These are phyloP conservation scores for Diversispora eburnea DNA, from an alignment of 192 early-diverging fungal species.

Conservation along the genomic window DNA sequence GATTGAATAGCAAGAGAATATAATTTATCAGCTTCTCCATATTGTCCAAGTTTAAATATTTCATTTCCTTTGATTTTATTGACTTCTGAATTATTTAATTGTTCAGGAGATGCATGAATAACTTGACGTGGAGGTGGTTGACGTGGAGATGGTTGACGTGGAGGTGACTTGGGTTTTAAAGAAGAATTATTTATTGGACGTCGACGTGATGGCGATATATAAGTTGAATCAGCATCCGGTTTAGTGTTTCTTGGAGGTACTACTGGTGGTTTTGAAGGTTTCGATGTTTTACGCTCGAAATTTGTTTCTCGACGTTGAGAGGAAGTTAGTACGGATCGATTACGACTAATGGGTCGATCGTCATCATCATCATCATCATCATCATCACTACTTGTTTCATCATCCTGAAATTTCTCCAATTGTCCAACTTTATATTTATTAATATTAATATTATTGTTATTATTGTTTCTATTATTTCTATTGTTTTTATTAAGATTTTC, in stretches of 20 bases:
- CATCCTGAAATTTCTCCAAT: constrained; percentile 18
- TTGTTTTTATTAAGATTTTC: neutral
- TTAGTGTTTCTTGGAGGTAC: constrained; percentile 5
- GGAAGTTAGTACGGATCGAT: neutral
- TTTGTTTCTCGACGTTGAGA: neutral
- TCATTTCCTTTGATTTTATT: constrained; percentile 72
- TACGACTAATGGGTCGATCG: neutral
- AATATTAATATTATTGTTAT: neutral
- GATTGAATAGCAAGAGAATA: constrained; percentile 67
- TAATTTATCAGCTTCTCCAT: constrained; percentile 66
- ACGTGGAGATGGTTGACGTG: constrained; percentile 34
- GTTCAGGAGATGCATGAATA: constrained; percentile 42
- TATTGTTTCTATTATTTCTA: neutral
- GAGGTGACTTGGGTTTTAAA: neutral
- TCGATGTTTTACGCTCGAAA: constrained; percentile 6
- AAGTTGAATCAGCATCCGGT: constrained; percentile 13
- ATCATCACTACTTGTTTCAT: constrained; percentile 23
- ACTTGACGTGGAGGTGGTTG: constrained; percentile 33
- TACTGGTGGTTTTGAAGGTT: constrained; percentile 3
- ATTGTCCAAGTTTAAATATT: constrained; percentile 87
- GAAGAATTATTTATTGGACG: neutral
- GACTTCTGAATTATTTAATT: constrained; percentile 37
- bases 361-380: constrained; percentile 24
- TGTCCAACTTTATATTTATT: neutral
- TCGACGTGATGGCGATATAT: constrained; percentile 35